Evolutionary conservation across 2,329 filamentous ascomycete species (phyloP).

Genomic region (Trichoderma lentiforme): DNA sequence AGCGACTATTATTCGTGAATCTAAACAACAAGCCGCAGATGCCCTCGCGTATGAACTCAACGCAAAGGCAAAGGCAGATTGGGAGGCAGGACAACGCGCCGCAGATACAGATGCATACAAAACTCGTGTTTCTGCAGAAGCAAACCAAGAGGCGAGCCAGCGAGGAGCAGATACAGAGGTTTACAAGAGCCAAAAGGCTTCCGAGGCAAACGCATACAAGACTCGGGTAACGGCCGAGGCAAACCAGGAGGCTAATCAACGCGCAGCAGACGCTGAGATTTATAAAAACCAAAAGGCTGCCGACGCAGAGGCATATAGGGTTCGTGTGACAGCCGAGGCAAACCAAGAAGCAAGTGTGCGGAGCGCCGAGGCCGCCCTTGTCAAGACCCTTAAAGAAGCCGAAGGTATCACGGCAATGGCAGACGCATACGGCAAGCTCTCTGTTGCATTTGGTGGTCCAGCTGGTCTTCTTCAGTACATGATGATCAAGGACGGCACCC

Average conservation of each 20-base stretch:
- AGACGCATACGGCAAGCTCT: constrained; percentile 71
- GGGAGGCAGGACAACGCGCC: constrained; percentile 52
- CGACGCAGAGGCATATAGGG: constrained; percentile 42
- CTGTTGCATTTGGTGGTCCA: constrained; percentile 72
- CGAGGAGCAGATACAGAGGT: not conserved
- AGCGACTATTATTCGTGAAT: constrained; percentile 66
- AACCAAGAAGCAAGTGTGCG: constrained; percentile 51
- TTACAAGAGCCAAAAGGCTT: not conserved
- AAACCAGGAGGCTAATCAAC: not conserved
- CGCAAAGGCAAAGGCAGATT: constrained; percentile 55
- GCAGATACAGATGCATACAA: constrained; percentile 51
- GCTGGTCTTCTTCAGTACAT: constrained; percentile 76
- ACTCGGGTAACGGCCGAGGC: not conserved
- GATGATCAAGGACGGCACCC: constrained; percentile 82
- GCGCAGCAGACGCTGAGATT: not conserved
- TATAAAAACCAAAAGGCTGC: not conserved
- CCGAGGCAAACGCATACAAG: not conserved
- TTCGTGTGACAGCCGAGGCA: constrained; percentile 56
- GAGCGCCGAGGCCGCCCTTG: constrained; percentile 51
- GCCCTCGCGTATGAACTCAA: constrained; percentile 58
- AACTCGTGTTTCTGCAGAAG: constrained; percentile 57
- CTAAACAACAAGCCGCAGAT: constrained; percentile 66
- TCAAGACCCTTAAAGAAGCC: constrained; percentile 67
- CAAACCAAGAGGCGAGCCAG: not conserved
- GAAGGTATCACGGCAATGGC: constrained; percentile 76